Base-by-base conservation (phyloP, 495 filamentous ascomycete genomes). In the Hypoxylon trugodes region DNA sequence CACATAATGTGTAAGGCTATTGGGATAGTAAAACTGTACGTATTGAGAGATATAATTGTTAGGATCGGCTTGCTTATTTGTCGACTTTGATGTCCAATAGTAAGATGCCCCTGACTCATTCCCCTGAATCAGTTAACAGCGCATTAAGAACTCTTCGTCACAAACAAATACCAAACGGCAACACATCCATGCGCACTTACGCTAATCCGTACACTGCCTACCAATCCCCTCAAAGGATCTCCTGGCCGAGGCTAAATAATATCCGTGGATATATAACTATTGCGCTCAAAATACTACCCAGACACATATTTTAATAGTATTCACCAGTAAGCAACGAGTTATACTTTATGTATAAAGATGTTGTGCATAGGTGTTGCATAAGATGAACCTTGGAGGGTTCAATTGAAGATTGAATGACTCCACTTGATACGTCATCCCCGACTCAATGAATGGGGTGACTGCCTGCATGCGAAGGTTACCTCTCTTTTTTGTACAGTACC, bases 321-420 rank as follows among this genome's bases (percentile, higher is more conserved):
- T 50, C 30, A 42, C 54, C 55, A 59, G 55, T 59, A 59, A 59
- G 55, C 55, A 59, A 25, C 18, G 8, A 19, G 47, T 30, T 26
- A 47, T 47, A 37, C 41, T n/a, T 6, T 28, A 53, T 33, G 33
- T 18, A 41, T 54, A 24, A 48, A 54, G 48, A 65, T 65, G 55
- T 16, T 54, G 36, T 60, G 55, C 41, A 55, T 50, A 26, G 10
- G 36, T 30, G 21, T 25, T 42, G 36, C 50, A 50, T 45, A 45
- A 13, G 15, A 53, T 40, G 48, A 51, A 51, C 22, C 36, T 50
- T 9, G 21, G 33, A 50, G 36, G 43, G 56, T 50, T 60, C 22
- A 60, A 66, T 60, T 60, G 57, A 57, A n/a, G 48, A 65, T 54
- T 43, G 51, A 52, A 61, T 48, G 52, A 57, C 64, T 61, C 64